Evolutionary conservation across 2,329 filamentous ascomycete genomes (phyloP), one percentile per base, ranked within the genome.

Genomic region (Penicillium sp.): DNA sequence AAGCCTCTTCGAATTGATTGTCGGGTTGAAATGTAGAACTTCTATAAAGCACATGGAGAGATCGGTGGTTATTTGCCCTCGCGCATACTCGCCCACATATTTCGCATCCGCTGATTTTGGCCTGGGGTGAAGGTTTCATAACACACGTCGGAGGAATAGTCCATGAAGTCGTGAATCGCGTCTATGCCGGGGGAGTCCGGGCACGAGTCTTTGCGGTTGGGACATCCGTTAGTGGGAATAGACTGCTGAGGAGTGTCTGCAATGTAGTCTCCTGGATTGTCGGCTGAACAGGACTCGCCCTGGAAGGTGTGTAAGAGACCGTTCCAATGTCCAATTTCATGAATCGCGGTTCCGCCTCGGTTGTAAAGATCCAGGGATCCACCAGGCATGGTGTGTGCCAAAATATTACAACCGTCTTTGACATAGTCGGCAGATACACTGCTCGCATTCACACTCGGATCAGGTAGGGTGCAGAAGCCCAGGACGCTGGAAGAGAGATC

Each of bases 191-290:
- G 56, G 15, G 59, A 57, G 15, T 57, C 53, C 0, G 71, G 71
- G 50, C 75, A 79, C 12, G 64, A 72, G 48, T 73, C 66, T 58
- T 76, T 76, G 2, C 50, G 55, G 0, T 45, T 50, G 1, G 75
- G 76, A 55, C 76, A 80, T 1, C 74, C 74, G 44, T 71, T 68
- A n/a, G 75, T 79, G n/a, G 62, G 84, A 30, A 70, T 81, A 50
- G 44, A 68, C 45, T 70, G 62, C 43, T 67, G 62, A 10, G 68
- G 65, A 11, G 68, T 71, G 41, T 71, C 68, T 13, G 56, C 47
- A 13, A 70, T 64, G 39, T 64, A 68, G 42, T 71, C 68, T 1
- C 68, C 67, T 3, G 56, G 50, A 37, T 64, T 60, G 14, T 41
- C 42, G 1, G 47, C 17, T 4, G 47, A 52, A 37, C 65, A 68